These are phyloP conservation scores for Talaromyces sp. DNA, from an alignment of 2,329 filamentous ascomycete genomes.

Conservation along the genomic window DNA sequence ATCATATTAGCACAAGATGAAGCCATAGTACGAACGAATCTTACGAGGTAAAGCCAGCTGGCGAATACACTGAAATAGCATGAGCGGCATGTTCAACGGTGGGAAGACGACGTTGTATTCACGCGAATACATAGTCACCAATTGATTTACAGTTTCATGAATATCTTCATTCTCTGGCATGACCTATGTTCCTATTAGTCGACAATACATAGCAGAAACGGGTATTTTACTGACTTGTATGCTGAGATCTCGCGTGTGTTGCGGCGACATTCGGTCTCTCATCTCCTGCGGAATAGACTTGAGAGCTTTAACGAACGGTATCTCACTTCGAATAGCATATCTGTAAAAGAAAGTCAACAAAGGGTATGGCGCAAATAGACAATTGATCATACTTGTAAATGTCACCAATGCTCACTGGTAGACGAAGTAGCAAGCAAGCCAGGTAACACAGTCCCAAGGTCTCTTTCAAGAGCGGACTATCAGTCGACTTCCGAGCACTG, in stretches of 20 bases:
- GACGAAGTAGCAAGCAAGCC: constrained; percentile 67
- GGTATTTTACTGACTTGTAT: constrained; percentile 29
- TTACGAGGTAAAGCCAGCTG: constrained; percentile 70
- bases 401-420: constrained; percentile 73
- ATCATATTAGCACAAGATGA: background rate
- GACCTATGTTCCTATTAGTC: background rate
- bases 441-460: constrained; percentile 77
- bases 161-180: constrained; percentile 52
- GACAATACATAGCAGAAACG: background rate
- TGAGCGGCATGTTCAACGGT: constrained; percentile 63
- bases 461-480: constrained; percentile 66
- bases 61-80: constrained; percentile 67
- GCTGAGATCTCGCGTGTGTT: constrained; percentile 41
- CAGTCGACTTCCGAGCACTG: constrained; percentile 25
- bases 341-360: constrained; percentile 19
- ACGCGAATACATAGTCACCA: constrained; percentile 60
- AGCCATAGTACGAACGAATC: constrained; percentile 23
- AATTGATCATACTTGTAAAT: constrained; percentile 46
- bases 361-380: background rate
- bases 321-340: constrained; percentile 60
- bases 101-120: constrained; percentile 71
- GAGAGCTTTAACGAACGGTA: constrained; percentile 67
- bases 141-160: constrained; percentile 59
- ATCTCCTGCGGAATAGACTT: constrained; percentile 43
- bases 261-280: constrained; percentile 42